Conservation (phyloP, 2,329 filamentous ascomycete species). For the Penicillium sumatraense region DNA sequence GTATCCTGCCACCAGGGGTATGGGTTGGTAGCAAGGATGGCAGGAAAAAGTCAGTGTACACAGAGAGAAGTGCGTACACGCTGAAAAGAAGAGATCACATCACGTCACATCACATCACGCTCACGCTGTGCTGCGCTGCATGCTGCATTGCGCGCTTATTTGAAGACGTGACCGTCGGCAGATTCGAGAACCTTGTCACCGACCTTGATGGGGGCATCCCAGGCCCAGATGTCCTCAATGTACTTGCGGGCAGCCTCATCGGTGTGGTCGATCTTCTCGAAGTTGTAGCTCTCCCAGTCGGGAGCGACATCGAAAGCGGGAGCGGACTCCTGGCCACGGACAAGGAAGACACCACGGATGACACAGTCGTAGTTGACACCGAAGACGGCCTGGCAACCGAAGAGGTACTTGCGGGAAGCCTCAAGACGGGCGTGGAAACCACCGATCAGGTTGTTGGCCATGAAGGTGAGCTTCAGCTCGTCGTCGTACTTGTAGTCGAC, state of each 20-base stretch:
- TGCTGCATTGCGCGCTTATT: constrained; percentile 67
- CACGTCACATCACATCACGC: too few species aligned
- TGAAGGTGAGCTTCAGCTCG: constrained; percentile 96
- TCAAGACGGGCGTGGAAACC: constrained; percentile 98
- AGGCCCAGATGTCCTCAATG: constrained; percentile 85
- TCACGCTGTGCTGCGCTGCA: too few species aligned
- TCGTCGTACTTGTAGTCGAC: constrained; percentile 99
- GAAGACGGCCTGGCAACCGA: constrained; percentile 88
- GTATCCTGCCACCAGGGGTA: constrained; percentile 24
- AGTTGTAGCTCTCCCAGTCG: constrained; percentile 94
- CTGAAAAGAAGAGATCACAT: too few species aligned
- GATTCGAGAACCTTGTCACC: constrained; percentile 87
- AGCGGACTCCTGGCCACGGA: constrained; percentile 84
- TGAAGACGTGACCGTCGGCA: constrained; percentile 97
- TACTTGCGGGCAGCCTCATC: constrained; percentile 84
- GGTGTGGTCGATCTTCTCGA: constrained; percentile 91
- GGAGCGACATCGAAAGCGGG: constrained; percentile 96
- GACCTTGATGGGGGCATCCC: constrained; percentile 81
- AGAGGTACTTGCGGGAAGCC: constrained; percentile 96
- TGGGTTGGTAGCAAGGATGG: constrained; percentile 21
- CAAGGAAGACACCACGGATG: constrained; percentile 90
- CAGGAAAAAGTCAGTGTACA: too few species aligned
- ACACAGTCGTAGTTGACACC: constrained; percentile 86
- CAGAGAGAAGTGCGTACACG: too few species aligned
- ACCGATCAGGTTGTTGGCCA: constrained; percentile 97